A percentile compares a stretch with the other conserved stretches of the same genome.
These are phyloP conservation scores for Dryadomyces sulphureus DNA, from an alignment of 2,329 filamentous ascomycete species.

Conservation along the genomic window DNA sequence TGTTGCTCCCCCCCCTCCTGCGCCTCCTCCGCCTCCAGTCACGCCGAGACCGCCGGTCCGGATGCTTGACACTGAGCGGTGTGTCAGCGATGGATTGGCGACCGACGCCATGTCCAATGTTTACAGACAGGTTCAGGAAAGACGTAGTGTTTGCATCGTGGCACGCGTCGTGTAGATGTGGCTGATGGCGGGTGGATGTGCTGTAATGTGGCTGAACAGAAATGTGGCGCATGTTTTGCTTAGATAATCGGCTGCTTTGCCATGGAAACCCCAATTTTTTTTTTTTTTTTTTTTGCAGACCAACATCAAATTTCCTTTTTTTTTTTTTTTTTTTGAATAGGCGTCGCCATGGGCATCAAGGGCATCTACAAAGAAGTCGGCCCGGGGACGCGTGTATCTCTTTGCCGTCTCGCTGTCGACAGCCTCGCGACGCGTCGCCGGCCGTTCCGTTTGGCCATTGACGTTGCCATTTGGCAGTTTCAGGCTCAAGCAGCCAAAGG, in stretches of 20 bases:
- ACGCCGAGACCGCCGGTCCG: conserved; percentile 14
- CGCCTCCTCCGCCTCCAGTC: conserved; percentile 13
- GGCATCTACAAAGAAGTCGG: conserved; percentile 83
- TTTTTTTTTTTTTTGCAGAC: no score
- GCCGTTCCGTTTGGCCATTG: conserved; percentile 76
- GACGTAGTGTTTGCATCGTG: no score
- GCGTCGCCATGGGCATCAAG: conserved; percentile 48
- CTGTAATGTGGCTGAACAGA: no score
- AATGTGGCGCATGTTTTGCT: no score
- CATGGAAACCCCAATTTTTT: no score
- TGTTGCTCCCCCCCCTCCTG: conserved; percentile 2
- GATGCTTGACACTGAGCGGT: conserved; percentile 44
- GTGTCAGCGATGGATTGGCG: conserved; percentile 31
- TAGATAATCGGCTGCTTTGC: no score
- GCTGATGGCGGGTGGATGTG: no score
- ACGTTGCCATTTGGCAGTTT: conserved; percentile 95
- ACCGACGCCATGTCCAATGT: conserved; percentile 33
- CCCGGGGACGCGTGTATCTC: conserved; percentile 59
- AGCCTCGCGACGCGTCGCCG: conserved; percentile 55
- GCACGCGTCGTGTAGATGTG: no score
- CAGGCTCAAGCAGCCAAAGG: conserved; percentile 74
- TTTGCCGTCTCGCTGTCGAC: conserved; percentile 69
- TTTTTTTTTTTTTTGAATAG: no score
- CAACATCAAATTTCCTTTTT: no score
- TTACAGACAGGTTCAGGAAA: not conserved